A percentile compares a stretch with the other conserved stretches of the same genome.
Evolutionary conservation across 2,329 filamentous ascomycete genomes (phyloP).

Genomic region (Trichoderma sp.): DNA sequence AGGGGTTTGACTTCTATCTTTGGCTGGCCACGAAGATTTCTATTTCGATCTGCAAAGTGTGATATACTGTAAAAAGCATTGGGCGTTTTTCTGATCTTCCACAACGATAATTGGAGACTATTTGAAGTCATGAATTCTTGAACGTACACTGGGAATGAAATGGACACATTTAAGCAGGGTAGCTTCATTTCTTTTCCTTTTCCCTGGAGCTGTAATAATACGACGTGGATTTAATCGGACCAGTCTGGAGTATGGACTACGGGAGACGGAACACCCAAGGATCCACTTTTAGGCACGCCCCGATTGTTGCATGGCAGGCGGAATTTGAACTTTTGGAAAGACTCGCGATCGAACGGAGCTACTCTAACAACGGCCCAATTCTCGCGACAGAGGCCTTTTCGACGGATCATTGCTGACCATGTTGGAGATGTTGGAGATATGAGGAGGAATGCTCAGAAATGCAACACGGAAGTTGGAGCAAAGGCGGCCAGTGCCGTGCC

Average conservation of each 20-base stretch:
- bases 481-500: slow-evolving; percentile 33
- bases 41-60: not conserved
- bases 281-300: slow-evolving; percentile 25
- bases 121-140: not conserved
- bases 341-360: not conserved
- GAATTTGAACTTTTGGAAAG: slow-evolving; percentile 24
- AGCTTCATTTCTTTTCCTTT: not conserved
- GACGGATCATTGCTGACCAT: slow-evolving; percentile 19
- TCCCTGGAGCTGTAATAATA: not conserved
- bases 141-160: not conserved
- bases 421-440: slow-evolving; percentile 38
- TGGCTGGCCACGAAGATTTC: slow-evolving; percentile 10
- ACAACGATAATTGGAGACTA: not conserved
- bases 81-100: slow-evolving; percentile 4
- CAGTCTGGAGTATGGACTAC: not conserved
- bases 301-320: slow-evolving; percentile 33
- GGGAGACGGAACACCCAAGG: not conserved
- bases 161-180: not conserved
- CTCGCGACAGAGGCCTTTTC: slow-evolving; percentile 15
- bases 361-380: not conserved
- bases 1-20: not conserved
- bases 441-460: slow-evolving; percentile 43
- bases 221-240: not conserved
- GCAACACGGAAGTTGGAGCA: slow-evolving; percentile 37
- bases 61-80: slow-evolving; percentile 10